These are phyloP conservation scores for Sarocladium kiliense DNA, from an alignment of 2,329 filamentous ascomycete species.

Conservation along the genomic window DNA sequence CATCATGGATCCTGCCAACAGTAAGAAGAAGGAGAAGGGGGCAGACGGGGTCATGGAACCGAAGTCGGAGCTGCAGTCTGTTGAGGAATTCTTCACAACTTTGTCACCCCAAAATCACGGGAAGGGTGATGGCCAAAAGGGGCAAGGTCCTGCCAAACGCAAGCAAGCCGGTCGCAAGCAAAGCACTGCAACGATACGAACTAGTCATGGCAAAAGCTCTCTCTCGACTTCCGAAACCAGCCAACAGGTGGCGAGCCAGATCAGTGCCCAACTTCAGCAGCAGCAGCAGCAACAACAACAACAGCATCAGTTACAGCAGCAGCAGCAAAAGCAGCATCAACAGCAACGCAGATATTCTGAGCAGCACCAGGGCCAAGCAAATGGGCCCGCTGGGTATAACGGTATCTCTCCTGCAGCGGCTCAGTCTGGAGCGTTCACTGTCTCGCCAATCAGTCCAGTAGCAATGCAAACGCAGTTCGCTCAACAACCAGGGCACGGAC, in stretches of 20 bases:
- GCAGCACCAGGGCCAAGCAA: constrained; percentile 27
- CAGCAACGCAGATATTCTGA: constrained; percentile 12
- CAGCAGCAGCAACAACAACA: constrained; percentile 15
- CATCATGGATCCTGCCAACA: constrained; percentile 66
- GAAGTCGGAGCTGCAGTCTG: constrained; percentile 84
- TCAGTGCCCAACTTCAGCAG: constrained; percentile 4
- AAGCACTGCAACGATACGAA: constrained; percentile 4
- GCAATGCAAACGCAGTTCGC: constrained; percentile 30
- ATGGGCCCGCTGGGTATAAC: constrained; percentile 34
- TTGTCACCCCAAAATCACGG: constrained; percentile 58
- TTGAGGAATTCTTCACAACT: constrained; percentile 88
- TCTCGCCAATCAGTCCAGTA: constrained; percentile 50
- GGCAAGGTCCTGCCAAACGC: constrained; percentile 23
- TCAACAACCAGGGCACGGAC: constrained; percentile 28
- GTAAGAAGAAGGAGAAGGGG: constrained; percentile 66
- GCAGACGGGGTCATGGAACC: constrained; percentile 88
- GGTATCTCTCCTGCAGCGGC: constrained; percentile 28
- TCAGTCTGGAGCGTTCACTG: constrained; percentile 36
- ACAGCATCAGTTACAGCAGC: constrained; percentile 17
- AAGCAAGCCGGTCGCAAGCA: constrained; percentile 33
- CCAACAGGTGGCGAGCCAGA: constrained; percentile 4
- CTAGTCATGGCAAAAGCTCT: constrained; percentile 13
- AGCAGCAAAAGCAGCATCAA: constrained; percentile 14
- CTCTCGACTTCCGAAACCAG: constrained; percentile 3
- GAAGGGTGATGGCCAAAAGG: constrained; percentile 19